Evolutionary conservation across 139 green algal species (phyloP).

Genomic region (Tetradesmus obliquus): DNA sequence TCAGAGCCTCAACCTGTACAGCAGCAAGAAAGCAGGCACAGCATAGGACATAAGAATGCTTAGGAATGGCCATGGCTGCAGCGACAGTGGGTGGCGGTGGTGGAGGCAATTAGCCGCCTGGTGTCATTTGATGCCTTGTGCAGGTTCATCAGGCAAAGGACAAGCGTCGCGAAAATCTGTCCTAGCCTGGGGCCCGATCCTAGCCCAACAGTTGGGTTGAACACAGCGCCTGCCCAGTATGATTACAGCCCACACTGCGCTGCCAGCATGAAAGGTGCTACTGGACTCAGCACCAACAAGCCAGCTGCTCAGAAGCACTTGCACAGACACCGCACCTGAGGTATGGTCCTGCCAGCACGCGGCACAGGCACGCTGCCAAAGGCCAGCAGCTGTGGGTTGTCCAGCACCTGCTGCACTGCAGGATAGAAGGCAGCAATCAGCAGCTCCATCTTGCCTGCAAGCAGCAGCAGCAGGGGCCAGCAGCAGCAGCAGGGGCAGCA

Average conservation of each 20-base stretch:
- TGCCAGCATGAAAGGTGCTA: too few species aligned
- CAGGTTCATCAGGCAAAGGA: neutral
- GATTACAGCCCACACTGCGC: too few species aligned
- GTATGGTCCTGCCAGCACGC: conserved; percentile 18
- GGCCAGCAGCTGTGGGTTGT: conserved; percentile 31
- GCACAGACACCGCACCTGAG: conserved; percentile 14
- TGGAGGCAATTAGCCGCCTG: neutral
- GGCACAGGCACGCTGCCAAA: conserved; percentile 50
- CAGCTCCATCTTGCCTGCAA: conserved; percentile 63
- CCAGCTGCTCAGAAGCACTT: too few species aligned
- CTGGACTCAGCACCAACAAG: too few species aligned
- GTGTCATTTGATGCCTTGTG: neutral
- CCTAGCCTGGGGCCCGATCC: too few species aligned
- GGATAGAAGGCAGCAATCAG: conserved; percentile 45
- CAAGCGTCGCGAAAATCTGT: too few species aligned
- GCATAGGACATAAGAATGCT: neutral
- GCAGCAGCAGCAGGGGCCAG: neutral
- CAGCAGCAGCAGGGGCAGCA: neutral
- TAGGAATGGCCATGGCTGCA: too few species aligned
- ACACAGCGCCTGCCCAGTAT: too few species aligned
- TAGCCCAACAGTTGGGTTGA: too few species aligned
- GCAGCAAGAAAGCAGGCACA: neutral
- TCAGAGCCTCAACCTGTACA: conserved; percentile 51
- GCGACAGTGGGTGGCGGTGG: neutral
- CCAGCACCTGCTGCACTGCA: conserved; percentile 42